Evolutionary conservation across 768 basidiomycete species (phyloP).

Genomic region (Phylloporus rhodoxanthus): DNA sequence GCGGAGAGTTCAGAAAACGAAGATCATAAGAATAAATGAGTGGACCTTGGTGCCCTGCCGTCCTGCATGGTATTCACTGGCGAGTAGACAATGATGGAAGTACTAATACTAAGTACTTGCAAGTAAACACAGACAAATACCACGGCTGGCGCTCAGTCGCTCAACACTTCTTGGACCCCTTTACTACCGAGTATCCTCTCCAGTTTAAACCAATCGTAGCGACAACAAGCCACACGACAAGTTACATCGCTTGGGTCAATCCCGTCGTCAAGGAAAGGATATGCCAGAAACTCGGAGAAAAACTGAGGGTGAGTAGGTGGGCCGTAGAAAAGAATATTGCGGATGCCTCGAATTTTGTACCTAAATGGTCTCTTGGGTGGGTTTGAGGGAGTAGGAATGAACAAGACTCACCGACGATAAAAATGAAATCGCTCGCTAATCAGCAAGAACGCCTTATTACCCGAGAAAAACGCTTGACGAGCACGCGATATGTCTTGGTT

Average conservation of each 20-base stretch:
- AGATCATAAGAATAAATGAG: slow-evolving; percentile 2
- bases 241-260: slow-evolving; percentile 87
- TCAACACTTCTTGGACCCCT: slow-evolving; percentile 17
- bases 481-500: slow-evolving; percentile 94
- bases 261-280: slow-evolving; percentile 85
- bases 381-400: not conserved
- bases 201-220: slow-evolving; percentile 82
- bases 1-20: slow-evolving; percentile 4
- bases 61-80: slow-evolving; percentile 53
- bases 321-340: slow-evolving; percentile 89
- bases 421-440: slow-evolving; percentile 99
- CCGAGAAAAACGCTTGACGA: slow-evolving; percentile 86
- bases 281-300: slow-evolving; percentile 84
- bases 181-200: slow-evolving; percentile 59
- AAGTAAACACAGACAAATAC: slow-evolving; percentile 18
- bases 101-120: not conserved
- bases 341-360: slow-evolving; percentile 89
- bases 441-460: slow-evolving; percentile 79
- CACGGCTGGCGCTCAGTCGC: not conserved
- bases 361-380: slow-evolving; percentile 34
- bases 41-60: slow-evolving; percentile 73
- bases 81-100: no score
- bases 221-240: slow-evolving; percentile 74
- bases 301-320: slow-evolving; percentile 89
- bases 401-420: slow-evolving; percentile 62